A percentile compares a stretch with the other conserved stretches of the same genome.
phyloP scores from a whole-genome alignment of 805 yeast genomes.

The Pichia phayaonensis region DNA sequence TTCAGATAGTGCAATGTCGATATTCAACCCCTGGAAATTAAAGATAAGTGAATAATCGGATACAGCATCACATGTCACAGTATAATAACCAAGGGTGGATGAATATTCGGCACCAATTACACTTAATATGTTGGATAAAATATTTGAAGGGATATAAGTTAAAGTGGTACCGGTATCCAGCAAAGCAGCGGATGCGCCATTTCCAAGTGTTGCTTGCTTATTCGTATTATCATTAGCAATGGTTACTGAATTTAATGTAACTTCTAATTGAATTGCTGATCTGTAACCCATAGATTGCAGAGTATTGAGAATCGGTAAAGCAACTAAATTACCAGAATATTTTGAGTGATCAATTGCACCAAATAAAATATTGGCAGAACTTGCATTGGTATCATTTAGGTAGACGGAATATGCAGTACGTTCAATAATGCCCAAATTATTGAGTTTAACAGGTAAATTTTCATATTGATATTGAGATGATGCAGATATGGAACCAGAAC shows the following conservation, averaged over 20 bases:
- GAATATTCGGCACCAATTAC: slow-evolving; percentile 38
- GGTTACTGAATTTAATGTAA: slow-evolving; percentile 37
- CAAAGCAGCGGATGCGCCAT: slow-evolving; percentile 32
- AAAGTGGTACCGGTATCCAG: slow-evolving; percentile 57
- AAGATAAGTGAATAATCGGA: slow-evolving; percentile 29
- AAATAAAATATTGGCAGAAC: slow-evolving; percentile 51
- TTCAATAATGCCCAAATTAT: slow-evolving; percentile 46
- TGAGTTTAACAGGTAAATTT: slow-evolving; percentile 60
- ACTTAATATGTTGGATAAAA: slow-evolving; percentile 20
- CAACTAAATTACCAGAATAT: slow-evolving; percentile 44
- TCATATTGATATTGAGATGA: slow-evolving; percentile 37
- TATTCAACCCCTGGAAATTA: slow-evolving; percentile 49
- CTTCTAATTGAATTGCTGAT: slow-evolving; percentile 38
- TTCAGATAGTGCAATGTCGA: slow-evolving; percentile 40
- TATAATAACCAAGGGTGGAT: slow-evolving; percentile 35
- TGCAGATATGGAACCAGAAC: slow-evolving; percentile 21
- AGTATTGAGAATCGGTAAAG: slow-evolving; percentile 45
- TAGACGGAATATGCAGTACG: slow-evolving; percentile 54
- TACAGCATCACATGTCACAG: slow-evolving; percentile 34
- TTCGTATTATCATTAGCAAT: slow-evolving; percentile 10
- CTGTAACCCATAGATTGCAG: slow-evolving; percentile 27
- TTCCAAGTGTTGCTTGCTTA: slow-evolving; percentile 16
- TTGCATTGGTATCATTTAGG: slow-evolving; percentile 37
- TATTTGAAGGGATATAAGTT: slow-evolving; percentile 35
- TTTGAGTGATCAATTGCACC: slow-evolving; percentile 67